Conservation (phyloP, 2,329 filamentous ascomycete genomes). For the Apiospora pterosperma region DNA sequence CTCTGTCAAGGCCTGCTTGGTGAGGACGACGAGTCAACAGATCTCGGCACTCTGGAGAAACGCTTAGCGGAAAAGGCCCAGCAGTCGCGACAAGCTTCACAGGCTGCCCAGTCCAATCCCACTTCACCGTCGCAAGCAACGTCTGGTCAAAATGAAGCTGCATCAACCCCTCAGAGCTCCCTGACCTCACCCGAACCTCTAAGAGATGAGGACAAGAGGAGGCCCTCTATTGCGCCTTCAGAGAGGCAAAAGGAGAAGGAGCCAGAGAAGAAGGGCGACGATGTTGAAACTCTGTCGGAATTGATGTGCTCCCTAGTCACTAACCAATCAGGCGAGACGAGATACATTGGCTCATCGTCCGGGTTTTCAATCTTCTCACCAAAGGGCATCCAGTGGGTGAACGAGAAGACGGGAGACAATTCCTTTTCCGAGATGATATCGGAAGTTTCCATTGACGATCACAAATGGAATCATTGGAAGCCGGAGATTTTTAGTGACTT, state of each 20-base stretch:
- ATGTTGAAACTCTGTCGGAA: slow-evolving; percentile 86
- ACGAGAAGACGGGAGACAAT: slow-evolving; percentile 91
- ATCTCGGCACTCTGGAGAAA: slow-evolving; percentile 84
- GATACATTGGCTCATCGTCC: slow-evolving; percentile 95
- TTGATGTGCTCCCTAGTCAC: slow-evolving; percentile 99
- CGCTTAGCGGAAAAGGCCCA: slow-evolving; percentile 58
- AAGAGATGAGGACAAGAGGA: slow-evolving; percentile 36
- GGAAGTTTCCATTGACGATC: slow-evolving; percentile 84
- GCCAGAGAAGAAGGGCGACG: slow-evolving; percentile 52
- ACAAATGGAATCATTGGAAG: slow-evolving; percentile 97
- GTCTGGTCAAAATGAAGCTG: slow-evolving; percentile 38
- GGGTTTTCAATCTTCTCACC: slow-evolving; percentile 99
- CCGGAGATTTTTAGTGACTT: slow-evolving; percentile 95
- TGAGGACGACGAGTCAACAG: slow-evolving; percentile 83
- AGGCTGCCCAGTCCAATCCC: slow-evolving; percentile 43
- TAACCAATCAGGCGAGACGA: slow-evolving; percentile 88
- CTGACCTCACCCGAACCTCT: slow-evolving; percentile 49
- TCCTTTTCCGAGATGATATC: slow-evolving; percentile 96
- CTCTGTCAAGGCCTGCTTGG: slow-evolving; percentile 63
- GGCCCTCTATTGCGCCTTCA: slow-evolving; percentile 35
- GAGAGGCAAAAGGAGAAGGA: slow-evolving; percentile 41
- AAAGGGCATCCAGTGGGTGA: slow-evolving; percentile 97
- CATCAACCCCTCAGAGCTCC: slow-evolving; percentile 50
- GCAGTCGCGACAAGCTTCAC: slow-evolving; percentile 47
- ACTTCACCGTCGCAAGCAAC: slow-evolving; percentile 48